phyloP scores from a whole-genome alignment of 2,329 filamentous ascomycete species.

The Cordyceps pruinosa region DNA sequence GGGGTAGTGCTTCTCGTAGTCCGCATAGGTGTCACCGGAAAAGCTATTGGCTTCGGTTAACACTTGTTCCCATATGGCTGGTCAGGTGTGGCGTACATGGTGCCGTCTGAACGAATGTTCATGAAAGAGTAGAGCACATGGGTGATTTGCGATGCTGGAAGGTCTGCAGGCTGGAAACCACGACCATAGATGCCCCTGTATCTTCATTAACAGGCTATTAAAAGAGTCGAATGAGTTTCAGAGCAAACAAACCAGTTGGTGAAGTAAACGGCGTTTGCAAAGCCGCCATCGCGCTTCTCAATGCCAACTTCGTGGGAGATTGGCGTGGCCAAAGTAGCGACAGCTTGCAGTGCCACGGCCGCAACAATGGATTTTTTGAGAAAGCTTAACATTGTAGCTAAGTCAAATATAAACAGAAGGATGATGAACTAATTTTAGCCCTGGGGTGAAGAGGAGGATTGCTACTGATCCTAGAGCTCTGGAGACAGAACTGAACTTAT shows the following conservation, averaged over 20 bases:
- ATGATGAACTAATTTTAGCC: not conserved
- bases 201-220: not conserved
- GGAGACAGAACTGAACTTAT: not conserved
- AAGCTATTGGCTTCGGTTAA: constrained; percentile 32
- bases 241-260: constrained; percentile 39
- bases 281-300: constrained; percentile 19
- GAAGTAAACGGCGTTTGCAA: constrained; percentile 38
- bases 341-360: constrained; percentile 21
- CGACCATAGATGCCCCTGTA: constrained; percentile 65
- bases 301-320: constrained; percentile 9
- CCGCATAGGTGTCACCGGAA: constrained; percentile 62
- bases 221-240: not conserved
- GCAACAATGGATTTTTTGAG: constrained; percentile 22
- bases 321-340: constrained; percentile 19
- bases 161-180: constrained; percentile 63
- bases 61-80: too few relatives aligned
- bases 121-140: constrained; percentile 79
- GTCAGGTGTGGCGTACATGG: constrained; percentile 47
- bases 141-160: constrained; percentile 63
- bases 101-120: constrained; percentile 63
- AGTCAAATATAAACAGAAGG: not conserved
- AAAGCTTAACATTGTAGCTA: constrained; percentile 21
- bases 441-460: not conserved
- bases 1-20: constrained; percentile 66
- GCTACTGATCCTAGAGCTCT: not conserved